Evolutionary conservation across 148 eudicot genomes (phyloP), one percentile per base, ranked within the genome.

Genomic region (Nepenthes mirabilis): DNA sequence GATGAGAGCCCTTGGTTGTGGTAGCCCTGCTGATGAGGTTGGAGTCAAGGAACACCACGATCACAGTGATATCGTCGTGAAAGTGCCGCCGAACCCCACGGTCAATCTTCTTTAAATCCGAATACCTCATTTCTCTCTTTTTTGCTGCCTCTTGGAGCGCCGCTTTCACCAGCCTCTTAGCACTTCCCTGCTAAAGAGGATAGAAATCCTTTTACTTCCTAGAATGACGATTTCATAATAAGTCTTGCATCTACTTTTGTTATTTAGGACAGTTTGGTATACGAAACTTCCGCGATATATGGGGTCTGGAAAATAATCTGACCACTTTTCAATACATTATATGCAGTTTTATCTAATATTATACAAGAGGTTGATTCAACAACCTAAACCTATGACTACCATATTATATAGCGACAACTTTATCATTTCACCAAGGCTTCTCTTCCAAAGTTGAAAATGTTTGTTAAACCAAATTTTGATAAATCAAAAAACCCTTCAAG

Each of bases 91-190:
- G 75, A 10, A 76, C 80, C n/a, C 80, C 80, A 33, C 75, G 63
- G 55, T 76, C 80, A 12, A 76, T 76, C 63, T 76, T 76, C 68
- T 71, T 76, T 59, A 76, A 52, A 61, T 76, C 80, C 0, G 80
- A 76, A 61, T 76, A 76, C 55, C 80, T 76, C 80, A 76, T 76
- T 36, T 76, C 80, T 55, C 80, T 63, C 55, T 76, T 76, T 73
- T 76, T 76, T 52, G 80, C 80, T 52, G 80, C 80, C 54, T 60
- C 80, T 61, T 71, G 80, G 48, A 76, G 59, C 34, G 80, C 80
- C 34, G 72, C 52, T 76, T 76, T 76, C 43, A 76, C 80, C 60
- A 76, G 55, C 64, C 80, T 76, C 66, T 64, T 64, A n/a, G 80
- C 80, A 60, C 75, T 76, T 51, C 80, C 80, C 80, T 76, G 75